A percentile compares a stretch with the other conserved stretches of the same genome.
These are phyloP conservation scores for Saccharomyces hybrid DNA, from an alignment of 1,139 yeast species.

Conservation along the genomic window DNA sequence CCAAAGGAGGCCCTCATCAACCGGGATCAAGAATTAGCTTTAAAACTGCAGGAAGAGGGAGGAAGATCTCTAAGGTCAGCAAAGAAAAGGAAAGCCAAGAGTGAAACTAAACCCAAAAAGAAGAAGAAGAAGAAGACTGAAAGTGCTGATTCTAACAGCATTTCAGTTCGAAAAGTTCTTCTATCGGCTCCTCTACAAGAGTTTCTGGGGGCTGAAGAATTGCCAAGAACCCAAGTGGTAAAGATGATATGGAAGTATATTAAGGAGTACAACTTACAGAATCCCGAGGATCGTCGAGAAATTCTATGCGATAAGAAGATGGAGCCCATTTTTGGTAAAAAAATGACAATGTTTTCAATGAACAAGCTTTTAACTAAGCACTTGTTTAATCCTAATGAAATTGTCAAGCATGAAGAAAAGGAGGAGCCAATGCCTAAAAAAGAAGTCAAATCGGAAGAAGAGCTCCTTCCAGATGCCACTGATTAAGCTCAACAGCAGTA, in stretches of 20 bases:
- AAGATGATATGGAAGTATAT: constrained; percentile 70
- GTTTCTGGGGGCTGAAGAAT: constrained; percentile 39
- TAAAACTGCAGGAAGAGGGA: constrained; percentile 9
- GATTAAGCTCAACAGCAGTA: neutral
- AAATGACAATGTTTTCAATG: constrained; percentile 60
- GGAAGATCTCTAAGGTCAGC: constrained; percentile 6
- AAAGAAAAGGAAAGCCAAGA: constrained; percentile 7
- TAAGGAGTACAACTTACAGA: constrained; percentile 55
- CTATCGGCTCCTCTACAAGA: constrained; percentile 46
- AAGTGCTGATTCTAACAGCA: constrained; percentile 15
- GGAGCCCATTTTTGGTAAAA: constrained; percentile 51
- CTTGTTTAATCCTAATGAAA: constrained; percentile 33
- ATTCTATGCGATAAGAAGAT: constrained; percentile 63
- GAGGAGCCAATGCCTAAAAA: neutral
- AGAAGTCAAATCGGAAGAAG: neutral
- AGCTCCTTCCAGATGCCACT: neutral
- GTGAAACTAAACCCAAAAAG: constrained; percentile 13
- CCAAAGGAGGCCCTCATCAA: constrained; percentile 28
- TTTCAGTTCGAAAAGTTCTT: constrained; percentile 24
- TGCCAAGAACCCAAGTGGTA: constrained; percentile 65
- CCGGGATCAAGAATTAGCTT: constrained; percentile 31
- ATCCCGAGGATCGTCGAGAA: constrained; percentile 59
- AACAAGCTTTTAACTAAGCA: constrained; percentile 54
- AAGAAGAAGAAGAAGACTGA: constrained; percentile 24
- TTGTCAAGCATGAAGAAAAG: constrained; percentile 34